Evolutionary conservation across 2,329 filamentous ascomycete genomes (phyloP), one percentile per base, ranked within the genome.

Genomic region (Cadophora sp.): DNA sequence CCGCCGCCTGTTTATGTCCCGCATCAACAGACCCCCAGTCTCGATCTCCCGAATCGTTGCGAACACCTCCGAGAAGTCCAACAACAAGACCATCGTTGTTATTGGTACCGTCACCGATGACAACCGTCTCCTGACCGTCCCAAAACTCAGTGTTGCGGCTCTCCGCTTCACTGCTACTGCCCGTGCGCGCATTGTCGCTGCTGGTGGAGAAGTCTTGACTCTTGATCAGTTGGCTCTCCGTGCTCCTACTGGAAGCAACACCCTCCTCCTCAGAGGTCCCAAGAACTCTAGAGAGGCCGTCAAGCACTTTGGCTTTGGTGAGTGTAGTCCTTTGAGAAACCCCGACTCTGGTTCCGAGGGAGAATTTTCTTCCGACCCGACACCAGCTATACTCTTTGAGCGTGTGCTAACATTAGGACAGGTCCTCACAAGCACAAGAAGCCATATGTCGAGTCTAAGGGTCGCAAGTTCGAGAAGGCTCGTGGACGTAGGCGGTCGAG

Each of bases 391-490:
- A 11, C 41, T 8, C 20, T 43, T 20, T 30, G 5, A n/a, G 4
- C 6, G 18, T 62, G 6, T 53, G 18, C 59, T 62, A 62, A 62
- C 36, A 18, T 13, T 13, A 24, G 3, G 11, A 16, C 14, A 63
- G 61, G 61, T 63, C 61, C 61, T 9, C 61, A 63, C 61, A 63
- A 63, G 61, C 61, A 63, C 50, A 63, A 96, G 95, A 98, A 97
- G 89, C 95, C 95, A 77, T 92, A 97, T 78, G 89, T 99, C 80
- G 89, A 93, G 84, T 97, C 93, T 88, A 99, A 99, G 92, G 96
- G 96, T 80, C 92, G 96, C 85, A 99, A 99, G 89, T 99, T 99
- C 88, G 96, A 99, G 91, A 89, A 90, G 80, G 96, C 94, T 80
- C 94, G 96, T 96, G 96, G 96, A 84, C 94, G 96, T 85, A 96